Evolutionary conservation across 2,329 filamentous ascomycete genomes (phyloP), one percentile per base, ranked within the genome.

Genomic region (Beauveria scarabaeidicola): DNA sequence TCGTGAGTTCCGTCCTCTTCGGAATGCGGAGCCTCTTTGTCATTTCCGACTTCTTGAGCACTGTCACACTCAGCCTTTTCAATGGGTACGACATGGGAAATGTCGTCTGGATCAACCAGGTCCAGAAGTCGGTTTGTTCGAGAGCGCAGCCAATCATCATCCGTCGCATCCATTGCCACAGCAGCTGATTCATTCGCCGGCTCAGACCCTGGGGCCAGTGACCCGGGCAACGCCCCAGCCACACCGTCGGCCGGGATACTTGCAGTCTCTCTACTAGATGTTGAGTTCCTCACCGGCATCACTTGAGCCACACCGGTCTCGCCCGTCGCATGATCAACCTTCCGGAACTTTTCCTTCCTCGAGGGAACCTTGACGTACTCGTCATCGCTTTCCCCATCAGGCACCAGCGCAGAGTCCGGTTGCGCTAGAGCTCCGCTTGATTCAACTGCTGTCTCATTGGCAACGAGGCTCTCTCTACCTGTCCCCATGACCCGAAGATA

Each of bases 81-180:
- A 5, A 51, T 52, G 27, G 46, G 54, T 51, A 36, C 32, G 43
- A 43, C 58, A 54, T 64, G 63, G 58, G 68, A 65, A 61, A 75
- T 65, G 61, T 88, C 83, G 61, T 87, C 87, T 47, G 90, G 88
- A 66, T 96, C 90, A 58, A 92, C 79, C 29, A 97, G 78, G 70
- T 93, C 94, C 54, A 97, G 79, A 52, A 96, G 77, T 67, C 93
- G 84, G 74, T 87, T 97, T 15, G 92, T 97, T 66, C 89, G 85
- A 63, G 89, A 93, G 61, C 93, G 86, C 66, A 97, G 79, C 94
- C 94, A 99, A 73, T 97, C 92, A 62, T 87, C 85, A 74, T 97
- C 91, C 23, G 88, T 87, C 3, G 86, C 78, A 54, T 77, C 76
- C 65, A 69, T 59, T 65, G 67, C 61, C 47, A 41, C 53, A n/a